Evolutionary conservation across 1,284 basidiomycete genomes (phyloP).

Genomic region (Phlebopus sp.): DNA sequence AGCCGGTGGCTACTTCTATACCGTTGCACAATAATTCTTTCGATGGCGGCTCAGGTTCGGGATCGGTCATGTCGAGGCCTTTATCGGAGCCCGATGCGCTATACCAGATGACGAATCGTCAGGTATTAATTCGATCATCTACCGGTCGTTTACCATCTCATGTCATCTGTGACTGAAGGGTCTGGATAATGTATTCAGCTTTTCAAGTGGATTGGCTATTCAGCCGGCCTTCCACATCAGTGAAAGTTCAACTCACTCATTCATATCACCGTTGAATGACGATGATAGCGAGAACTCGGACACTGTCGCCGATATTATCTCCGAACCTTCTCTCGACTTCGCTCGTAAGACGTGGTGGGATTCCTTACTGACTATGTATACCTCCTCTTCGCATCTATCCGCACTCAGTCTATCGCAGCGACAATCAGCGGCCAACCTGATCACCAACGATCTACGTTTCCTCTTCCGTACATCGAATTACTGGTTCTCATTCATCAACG

Average conservation of each 20-base stretch:
- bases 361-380: slow-evolving; percentile 57
- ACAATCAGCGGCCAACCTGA: slow-evolving; percentile 40
- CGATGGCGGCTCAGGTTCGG: background rate
- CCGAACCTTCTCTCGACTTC: slow-evolving; percentile 62
- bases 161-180: slow-evolving; percentile 24
- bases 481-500: slow-evolving; percentile 71
- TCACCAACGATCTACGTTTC: slow-evolving; percentile 60
- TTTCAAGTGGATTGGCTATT: slow-evolving; percentile 6
- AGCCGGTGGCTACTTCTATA: background rate
- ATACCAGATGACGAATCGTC: slow-evolving; percentile 20
- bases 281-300: slow-evolving; percentile 32
- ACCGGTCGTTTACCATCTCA: slow-evolving; percentile 24
- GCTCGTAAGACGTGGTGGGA: slow-evolving; percentile 78
- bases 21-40: slow-evolving; percentile 2
- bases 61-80: slow-evolving; percentile 6
- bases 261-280: slow-evolving; percentile 21
- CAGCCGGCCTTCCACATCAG: background rate
- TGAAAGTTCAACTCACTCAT: slow-evolving; percentile 1
- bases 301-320: slow-evolving; percentile 31
- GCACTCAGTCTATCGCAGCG: slow-evolving; percentile 42
- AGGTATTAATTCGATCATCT: slow-evolving; percentile 30
- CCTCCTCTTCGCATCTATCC: slow-evolving; percentile 30
- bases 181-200: slow-evolving; percentile 5
- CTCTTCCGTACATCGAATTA: slow-evolving; percentile 63
- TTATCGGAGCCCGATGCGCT: slow-evolving; percentile 6